Base-by-base conservation (phyloP, 1,284 basidiomycete genomes). In the Sphaerobolus stellatus region DNA sequence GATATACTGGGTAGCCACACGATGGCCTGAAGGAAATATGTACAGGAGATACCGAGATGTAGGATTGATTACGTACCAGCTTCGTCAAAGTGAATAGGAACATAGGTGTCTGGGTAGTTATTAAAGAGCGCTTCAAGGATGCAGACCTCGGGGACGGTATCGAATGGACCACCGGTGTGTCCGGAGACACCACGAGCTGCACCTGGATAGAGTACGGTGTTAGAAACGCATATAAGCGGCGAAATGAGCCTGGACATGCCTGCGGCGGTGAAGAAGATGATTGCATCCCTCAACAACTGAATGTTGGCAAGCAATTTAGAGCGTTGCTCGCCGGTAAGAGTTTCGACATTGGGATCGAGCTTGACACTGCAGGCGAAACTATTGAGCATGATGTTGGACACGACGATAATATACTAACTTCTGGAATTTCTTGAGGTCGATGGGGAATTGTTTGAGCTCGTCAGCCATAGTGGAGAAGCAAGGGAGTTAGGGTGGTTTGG, bases 1-100 rank as follows among this genome's bases (percentile, higher is more conserved):
- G 36, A 93, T 76, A 68, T 92, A 93, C 65, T 93, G 90, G 0
- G 90, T 92, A 1, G 90, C 90, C 52, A 93, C 91, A 66, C 91
- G 88, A 66, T 93, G 90, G 34, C 91, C 90, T 86, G 64, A 66
- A 38, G 31, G 27, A 33, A 31, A 6, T n/a, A 29, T 9, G 36
- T 29, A 43, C 52, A 45, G 18, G 29, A n/a, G 38, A 51, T 29
- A 34, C 41, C 59, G 52, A 22, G 25, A 25, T 6, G 30, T 28
- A 14, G 25, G 51, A 31, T 27, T 22, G 22, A 36, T 45, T 18
- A 44, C 81, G 58, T 56, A 88, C 87, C 88, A 41, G 77, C 88
- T 68, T 90, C 88, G 62, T 90, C 87, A 61, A 89, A 90, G 30
- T 90, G 71, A 58, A 86, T 76, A 2, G 84, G 84, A 1, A 54